Evolutionary conservation across 768 basidiomycete genomes (phyloP), one percentile per base, ranked within the genome.

Genomic region (Boletus sp.): DNA sequence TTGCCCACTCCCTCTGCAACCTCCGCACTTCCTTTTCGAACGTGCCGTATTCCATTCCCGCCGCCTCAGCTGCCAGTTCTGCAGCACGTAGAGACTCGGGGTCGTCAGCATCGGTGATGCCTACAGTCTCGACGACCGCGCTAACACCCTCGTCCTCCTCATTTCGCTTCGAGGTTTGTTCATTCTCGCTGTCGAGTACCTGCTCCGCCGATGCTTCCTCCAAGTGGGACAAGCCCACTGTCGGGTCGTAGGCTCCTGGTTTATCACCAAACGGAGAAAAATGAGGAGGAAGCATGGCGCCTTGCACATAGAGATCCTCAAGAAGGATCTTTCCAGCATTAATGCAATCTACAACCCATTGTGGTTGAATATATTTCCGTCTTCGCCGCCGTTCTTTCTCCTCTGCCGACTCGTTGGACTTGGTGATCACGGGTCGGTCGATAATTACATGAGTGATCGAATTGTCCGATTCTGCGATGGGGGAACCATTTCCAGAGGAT

Each of bases 331-430:
- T 90, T 10, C 87, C 85, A 8, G 84, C 81, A 69, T 99, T 99
- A 68, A 97, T 85, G 70, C 90, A 97, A 69, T 99, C 97, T 34
- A 93, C 90, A 30, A 98, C 81, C 97, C 97, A 98, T 71, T 98
- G 97, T 11, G 97, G 97, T 70, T 98, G 97, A 17, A 98, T 81
- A 70, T 90, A 92, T 66, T 90, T 93, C 64, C 94, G 80, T 68
- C 83, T 82, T 41, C 78, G 72, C 34, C 84, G 78, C 41, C 80
- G 76, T 61, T 85, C 83, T 61, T 81, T 79, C 59, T 87, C 82
- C 50, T 81, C 82, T 14, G 75, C 60, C 1, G 79, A 78, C 64
- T 83, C 86, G 49, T 77, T 70, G 29, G 65, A 46, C 57, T 70
- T 75, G 56, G 75, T 75, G 11, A 79, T 72, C 32, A 83, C 59